Evolutionary conservation across 306 rosid species (phyloP), one percentile per base, ranked within the genome.

Genomic region (Potentilla sterilis): DNA sequence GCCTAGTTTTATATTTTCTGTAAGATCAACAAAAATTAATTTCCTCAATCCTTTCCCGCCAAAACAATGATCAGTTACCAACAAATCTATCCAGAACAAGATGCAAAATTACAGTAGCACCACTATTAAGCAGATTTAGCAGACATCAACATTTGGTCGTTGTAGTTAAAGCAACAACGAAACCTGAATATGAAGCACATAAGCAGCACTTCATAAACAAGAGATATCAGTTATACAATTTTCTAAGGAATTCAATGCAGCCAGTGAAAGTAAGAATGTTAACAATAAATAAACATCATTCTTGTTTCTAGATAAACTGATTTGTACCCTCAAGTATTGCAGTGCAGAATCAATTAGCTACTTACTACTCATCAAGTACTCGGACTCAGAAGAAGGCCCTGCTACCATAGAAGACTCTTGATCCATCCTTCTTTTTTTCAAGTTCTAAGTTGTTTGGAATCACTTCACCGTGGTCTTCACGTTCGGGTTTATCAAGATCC

Each of bases 391-490:
- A 92, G 85, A 92, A 92, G 0, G 98, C 98, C 28, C 96, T 48
- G 79, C 96, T 92, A 22, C 98, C 98, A 35, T 92, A 92, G 72
- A 92, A 92, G 81, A 92, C 94, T 32, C 92, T 83, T 4, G 94
- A 87, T 76, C 92, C 98, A 48, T 90, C 98, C 77, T 88, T 92
- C 69, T 89, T 89, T 72, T 86, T 82, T 41, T 85, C 92, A 63
- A 66, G 72, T 81, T 90, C 88, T 80, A 81, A 65, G 14, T 85
- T 72, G 55, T 54, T 87, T 44, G 72, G 89, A 77, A 85, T 87
- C 79, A 84, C 81, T 66, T 86, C 86, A 32, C 84, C 79, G 12
- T 6, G 79, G 51, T 89, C 87, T 75, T 83, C 86, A 67, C 77
- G 67, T 40, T 87, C 90, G 0, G 83, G 81, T 57, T 88, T 86